Conservation (phyloP, 495 filamentous ascomycete species). For the Hypoxylon fragiforme region DNA sequence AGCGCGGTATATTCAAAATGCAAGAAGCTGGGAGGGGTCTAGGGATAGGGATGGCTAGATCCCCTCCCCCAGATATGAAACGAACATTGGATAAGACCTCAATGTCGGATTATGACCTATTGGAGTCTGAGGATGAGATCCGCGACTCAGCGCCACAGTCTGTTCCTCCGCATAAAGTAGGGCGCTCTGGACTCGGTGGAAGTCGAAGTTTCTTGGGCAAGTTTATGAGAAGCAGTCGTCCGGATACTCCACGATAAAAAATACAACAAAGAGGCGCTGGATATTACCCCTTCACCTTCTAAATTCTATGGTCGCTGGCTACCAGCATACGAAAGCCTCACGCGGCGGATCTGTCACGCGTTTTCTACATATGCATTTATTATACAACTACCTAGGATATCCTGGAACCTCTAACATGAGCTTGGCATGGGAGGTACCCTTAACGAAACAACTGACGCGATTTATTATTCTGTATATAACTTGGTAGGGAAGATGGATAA, state of each 20-base stretch:
- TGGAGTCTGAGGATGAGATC: slow-evolving; percentile 31
- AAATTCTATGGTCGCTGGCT: too few species aligned
- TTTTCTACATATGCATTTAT: slow-evolving; percentile 4
- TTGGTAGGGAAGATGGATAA: slow-evolving; percentile 6
- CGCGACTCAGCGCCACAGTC: slow-evolving; percentile 13
- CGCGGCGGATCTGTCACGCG: too few species aligned
- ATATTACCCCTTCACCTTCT: not conserved
- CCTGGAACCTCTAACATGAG: too few species aligned
- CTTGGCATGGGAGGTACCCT: too few species aligned
- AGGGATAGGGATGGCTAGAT: slow-evolving; percentile 11
- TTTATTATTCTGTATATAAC: slow-evolving; percentile 9
- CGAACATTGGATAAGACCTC: slow-evolving; percentile 26
- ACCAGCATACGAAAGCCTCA: too few species aligned
- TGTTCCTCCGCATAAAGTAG: not conserved
- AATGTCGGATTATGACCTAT: slow-evolving; percentile 32
- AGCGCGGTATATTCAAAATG: slow-evolving; percentile 30
- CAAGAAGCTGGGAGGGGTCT: slow-evolving; percentile 23
- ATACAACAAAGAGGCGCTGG: not conserved
- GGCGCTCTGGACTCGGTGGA: slow-evolving; percentile 11
- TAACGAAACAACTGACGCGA: slow-evolving; percentile 1
- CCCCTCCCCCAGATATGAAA: slow-evolving; percentile 21
- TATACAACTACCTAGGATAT: too few species aligned
- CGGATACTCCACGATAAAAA: slow-evolving; percentile 19
- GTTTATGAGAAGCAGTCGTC: slow-evolving; percentile 26
- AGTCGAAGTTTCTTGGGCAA: slow-evolving; percentile 20